Base-by-base conservation (phyloP, 176 grass and related monocot genomes). In the Elaeis guineensis region DNA sequence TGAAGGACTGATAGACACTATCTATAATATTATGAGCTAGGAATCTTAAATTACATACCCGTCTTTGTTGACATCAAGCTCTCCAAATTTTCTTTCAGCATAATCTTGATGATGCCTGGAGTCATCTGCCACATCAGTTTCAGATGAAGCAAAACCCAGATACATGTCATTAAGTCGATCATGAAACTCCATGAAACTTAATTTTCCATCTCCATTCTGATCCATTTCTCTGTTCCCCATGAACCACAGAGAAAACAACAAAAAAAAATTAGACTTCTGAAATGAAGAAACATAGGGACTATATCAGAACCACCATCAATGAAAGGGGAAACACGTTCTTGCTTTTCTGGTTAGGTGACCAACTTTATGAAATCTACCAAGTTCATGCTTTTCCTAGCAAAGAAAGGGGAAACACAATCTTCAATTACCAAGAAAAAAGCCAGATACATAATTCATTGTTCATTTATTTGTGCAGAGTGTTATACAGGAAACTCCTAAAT, bases 1-100 rank as follows among this genome's bases (percentile, higher is more conserved):
- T 35, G 6, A 9, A 35, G 35, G 35, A 44, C 7, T 44, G 11
- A 44, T 44, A 44, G 9, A 3, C 35, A 9, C 35, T 44, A 44
- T 44, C 35, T 12, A 44, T 9, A 12, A 12, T 44, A 44, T 44
- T 44, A 44, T 44, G 9, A 44, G 8, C 35, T 14, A 14, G 11
- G 35, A 44, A 44, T 44, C 11, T 44, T 44, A 44, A 25, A 51
- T 3, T 50, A 17, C 49, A 23, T 72, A 77, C 80, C 29, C 29
- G 18, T 83, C 74, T 19, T 21, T 63, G 73, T 83, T 60, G 1
- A n/a, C 22, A 64, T 83, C 80, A 30, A 83, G 80, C 39, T 72
- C 22, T 20, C 15, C 63, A 53, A 77, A 83, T 21, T 63, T 76
- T 19, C 72, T 57, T 35, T 77, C 61, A 6, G 62, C 56, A 15